A percentile compares a stretch with the other conserved stretches of the same genome.
Conservation (phyloP, 148 eudicot species). For the Camellia granthamiana region DNA sequence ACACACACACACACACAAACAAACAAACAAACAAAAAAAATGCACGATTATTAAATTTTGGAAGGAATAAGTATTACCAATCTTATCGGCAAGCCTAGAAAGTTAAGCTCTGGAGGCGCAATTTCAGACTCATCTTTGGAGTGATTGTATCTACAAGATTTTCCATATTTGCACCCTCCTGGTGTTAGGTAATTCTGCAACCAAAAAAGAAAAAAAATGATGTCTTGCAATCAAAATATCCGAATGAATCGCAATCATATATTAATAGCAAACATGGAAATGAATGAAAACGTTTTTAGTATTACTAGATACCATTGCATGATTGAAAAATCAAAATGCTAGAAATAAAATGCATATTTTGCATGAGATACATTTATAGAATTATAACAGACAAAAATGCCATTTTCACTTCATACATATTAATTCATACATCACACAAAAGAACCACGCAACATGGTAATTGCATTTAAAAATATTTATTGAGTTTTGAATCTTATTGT, state of each 20-base stretch:
- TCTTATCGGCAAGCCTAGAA: constrained; percentile 56
- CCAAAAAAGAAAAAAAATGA: neutral
- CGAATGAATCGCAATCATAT: neutral
- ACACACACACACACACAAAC: neutral
- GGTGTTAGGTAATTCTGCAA: constrained; percentile 53
- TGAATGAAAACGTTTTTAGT: neutral
- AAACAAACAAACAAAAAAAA: too few species aligned
- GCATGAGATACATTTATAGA: too few species aligned
- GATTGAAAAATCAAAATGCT: too few species aligned
- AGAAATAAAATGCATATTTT: too few species aligned
- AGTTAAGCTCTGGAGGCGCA: constrained; percentile 38
- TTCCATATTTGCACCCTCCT: constrained; percentile 74
- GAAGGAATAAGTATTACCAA: constrained; percentile 26
- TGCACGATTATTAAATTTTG: neutral
- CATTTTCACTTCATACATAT: too few species aligned
- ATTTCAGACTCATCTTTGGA: constrained; percentile 22
- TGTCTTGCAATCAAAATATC: neutral
- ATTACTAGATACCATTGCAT: too few species aligned
- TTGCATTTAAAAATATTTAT: too few species aligned
- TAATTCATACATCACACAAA: too few species aligned
- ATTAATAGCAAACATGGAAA: neutral
- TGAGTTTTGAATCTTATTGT: too few species aligned
- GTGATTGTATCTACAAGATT: constrained; percentile 59
- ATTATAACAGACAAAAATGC: too few species aligned
- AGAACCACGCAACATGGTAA: too few species aligned